These are phyloP conservation scores for Saccharomycopsis selenospora DNA, from an alignment of 805 yeast species.

Conservation along the genomic window DNA sequence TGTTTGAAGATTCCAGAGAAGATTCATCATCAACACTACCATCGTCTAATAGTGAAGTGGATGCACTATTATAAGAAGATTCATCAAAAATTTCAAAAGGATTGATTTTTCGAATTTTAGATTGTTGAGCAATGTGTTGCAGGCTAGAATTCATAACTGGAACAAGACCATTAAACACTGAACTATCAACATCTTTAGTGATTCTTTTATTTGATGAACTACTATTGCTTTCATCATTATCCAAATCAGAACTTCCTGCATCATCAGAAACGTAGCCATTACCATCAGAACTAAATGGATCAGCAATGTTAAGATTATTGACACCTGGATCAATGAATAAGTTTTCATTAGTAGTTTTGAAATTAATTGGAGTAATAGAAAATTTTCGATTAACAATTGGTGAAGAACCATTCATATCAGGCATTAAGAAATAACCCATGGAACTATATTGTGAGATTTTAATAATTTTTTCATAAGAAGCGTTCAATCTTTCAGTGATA, in stretches of 20 bases:
- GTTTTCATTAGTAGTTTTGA: slow-evolving; percentile 13
- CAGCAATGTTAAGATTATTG: background rate
- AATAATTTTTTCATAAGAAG: slow-evolving; percentile 17
- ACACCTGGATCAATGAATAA: slow-evolving; percentile 9
- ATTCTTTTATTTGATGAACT: background rate
- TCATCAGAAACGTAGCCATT: slow-evolving; percentile 2
- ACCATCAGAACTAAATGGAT: background rate
- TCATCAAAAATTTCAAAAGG: slow-evolving; percentile 63
- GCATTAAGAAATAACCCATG: slow-evolving; percentile 19
- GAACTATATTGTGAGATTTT: slow-evolving; percentile 20
- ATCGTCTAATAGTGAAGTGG: background rate
- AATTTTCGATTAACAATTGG: slow-evolving; percentile 17
- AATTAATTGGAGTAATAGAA: slow-evolving; percentile 16
- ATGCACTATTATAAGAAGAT: slow-evolving; percentile 37
- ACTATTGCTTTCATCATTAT: background rate
- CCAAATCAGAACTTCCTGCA: background rate
- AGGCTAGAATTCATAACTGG: slow-evolving; percentile 1
- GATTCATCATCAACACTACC: background rate
- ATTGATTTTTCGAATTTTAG: slow-evolving; percentile 35
- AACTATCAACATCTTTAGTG: background rate
- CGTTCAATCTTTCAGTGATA: slow-evolving; percentile 20
- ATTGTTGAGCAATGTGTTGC: background rate
- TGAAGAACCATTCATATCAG: slow-evolving; percentile 20
- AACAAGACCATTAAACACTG: slow-evolving; percentile 10
- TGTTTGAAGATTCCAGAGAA: background rate